These are phyloP conservation scores for Acacia acuminata DNA, from an alignment of 306 rosid species.

Conservation along the genomic window DNA sequence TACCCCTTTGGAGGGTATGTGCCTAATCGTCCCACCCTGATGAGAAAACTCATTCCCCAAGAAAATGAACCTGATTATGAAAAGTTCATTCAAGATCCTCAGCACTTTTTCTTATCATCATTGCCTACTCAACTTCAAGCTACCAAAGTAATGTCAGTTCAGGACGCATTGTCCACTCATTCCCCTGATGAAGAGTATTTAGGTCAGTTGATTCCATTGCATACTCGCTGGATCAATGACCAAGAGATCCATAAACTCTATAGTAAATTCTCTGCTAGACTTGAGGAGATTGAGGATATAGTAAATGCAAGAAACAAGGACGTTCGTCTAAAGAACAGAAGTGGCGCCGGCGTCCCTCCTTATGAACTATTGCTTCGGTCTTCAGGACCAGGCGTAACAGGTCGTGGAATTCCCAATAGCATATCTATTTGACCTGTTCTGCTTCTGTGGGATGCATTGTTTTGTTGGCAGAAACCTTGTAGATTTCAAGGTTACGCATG, in stretches of 20 bases:
- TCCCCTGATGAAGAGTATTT: constrained; percentile 96
- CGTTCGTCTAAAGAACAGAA: constrained; percentile 60
- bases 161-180: constrained; percentile 87
- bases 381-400: constrained; percentile 77
- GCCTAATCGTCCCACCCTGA: constrained; percentile 88
- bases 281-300: constrained; percentile 80
- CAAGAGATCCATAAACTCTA: constrained; percentile 48
- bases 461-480: background rate
- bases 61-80: constrained; percentile 63
- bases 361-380: constrained; percentile 79
- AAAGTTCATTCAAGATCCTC: constrained; percentile 71
- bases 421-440: constrained; percentile 57
- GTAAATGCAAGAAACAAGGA: constrained; percentile 72
- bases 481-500: background rate
- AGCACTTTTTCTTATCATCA: constrained; percentile 68
- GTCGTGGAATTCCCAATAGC: constrained; percentile 20
- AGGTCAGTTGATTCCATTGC: constrained; percentile 69
- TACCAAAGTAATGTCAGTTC: constrained; percentile 98
- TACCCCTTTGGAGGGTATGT: constrained; percentile 96
- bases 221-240: constrained; percentile 72
- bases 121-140: constrained; percentile 97
- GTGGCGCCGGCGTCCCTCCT: constrained; percentile 92
- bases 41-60: constrained; percentile 84
- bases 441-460: background rate
- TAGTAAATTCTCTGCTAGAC: constrained; percentile 54